Percentiles rank a stretch among this genome's conserved stretches.
Evolutionary conservation across 2,329 filamentous ascomycete species (phyloP).

Genomic region (Pseudocercospora macadamiae): DNA sequence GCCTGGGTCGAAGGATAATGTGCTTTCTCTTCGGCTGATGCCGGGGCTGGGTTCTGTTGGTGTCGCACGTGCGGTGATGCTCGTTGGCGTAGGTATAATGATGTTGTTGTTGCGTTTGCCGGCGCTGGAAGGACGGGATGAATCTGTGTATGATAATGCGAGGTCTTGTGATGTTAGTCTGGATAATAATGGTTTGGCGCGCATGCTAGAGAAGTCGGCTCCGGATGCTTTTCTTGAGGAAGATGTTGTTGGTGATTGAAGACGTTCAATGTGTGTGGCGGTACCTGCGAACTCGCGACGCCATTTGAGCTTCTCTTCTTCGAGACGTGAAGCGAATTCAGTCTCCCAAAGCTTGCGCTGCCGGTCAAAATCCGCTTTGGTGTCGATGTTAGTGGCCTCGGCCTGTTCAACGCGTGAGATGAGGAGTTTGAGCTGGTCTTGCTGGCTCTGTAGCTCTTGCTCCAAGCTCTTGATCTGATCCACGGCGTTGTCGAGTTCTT

Average conservation of each 20-base stretch:
- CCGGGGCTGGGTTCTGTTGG: slow-evolving; percentile 31
- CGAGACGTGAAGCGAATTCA: slow-evolving; percentile 60
- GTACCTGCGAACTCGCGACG: slow-evolving; percentile 45
- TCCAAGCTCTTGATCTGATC: slow-evolving; percentile 67
- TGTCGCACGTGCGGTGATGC: slow-evolving; percentile 21
- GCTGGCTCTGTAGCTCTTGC: slow-evolving; percentile 64
- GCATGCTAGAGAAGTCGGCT: slow-evolving; percentile 24
- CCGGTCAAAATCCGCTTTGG: slow-evolving; percentile 58
- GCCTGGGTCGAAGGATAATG: slow-evolving; percentile 38
- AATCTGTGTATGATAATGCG: slow-evolving; percentile 26
- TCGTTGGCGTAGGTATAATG: slow-evolving; percentile 17
- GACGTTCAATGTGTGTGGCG: slow-evolving; percentile 37
- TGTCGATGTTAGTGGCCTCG: slow-evolving; percentile 64
- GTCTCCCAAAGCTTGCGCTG: slow-evolving; percentile 63
- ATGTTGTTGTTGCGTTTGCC: slow-evolving; percentile 34
- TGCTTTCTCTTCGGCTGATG: slow-evolving; percentile 52
- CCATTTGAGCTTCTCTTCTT: slow-evolving; percentile 67
- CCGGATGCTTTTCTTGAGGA: slow-evolving; percentile 45
- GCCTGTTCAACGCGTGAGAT: slow-evolving; percentile 66
- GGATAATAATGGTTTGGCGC: slow-evolving; percentile 33
- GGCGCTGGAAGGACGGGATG: slow-evolving; percentile 35
- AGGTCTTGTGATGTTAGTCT: slow-evolving; percentile 36
- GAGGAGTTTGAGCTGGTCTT: slow-evolving; percentile 63
- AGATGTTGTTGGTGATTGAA: slow-evolving; percentile 41
- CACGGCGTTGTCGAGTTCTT: slow-evolving; percentile 75